Evolutionary conservation across 148 eudicot genomes (phyloP).

Genomic region (Persicaria tinctoria): DNA sequence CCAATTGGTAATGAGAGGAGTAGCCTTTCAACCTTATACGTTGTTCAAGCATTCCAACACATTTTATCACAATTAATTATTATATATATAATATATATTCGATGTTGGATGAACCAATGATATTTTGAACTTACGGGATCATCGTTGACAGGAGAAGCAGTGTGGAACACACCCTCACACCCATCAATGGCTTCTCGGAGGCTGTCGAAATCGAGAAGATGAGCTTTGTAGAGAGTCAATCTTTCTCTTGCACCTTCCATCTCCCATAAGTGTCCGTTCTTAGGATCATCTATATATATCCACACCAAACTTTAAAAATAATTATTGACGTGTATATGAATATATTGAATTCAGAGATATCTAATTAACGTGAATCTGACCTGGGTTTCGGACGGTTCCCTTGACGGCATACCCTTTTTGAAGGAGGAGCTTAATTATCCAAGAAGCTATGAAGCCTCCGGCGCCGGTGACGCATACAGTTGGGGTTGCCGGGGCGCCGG

Average conservation of each 20-base stretch:
- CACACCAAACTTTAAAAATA: not conserved
- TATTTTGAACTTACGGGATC: constrained; percentile 50
- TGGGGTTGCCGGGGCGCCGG: constrained; percentile 18
- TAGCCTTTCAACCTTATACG: no score
- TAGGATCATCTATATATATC: constrained; percentile 59
- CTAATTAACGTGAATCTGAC: constrained; percentile 12
- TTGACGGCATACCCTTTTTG: constrained; percentile 69
- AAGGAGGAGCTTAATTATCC: constrained; percentile 79
- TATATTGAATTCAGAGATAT: no score
- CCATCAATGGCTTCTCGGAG: constrained; percentile 66
- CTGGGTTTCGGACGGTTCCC: constrained; percentile 91
- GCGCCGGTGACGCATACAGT: constrained; percentile 90
- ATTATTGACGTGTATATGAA: no score
- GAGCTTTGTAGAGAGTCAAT: constrained; percentile 62
- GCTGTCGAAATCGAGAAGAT: constrained; percentile 74
- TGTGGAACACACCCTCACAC: constrained; percentile 88
- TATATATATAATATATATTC: no score
- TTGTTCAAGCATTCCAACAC: no score
- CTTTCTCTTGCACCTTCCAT: constrained; percentile 87
- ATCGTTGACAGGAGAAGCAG: constrained; percentile 93
- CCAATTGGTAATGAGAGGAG: no score
- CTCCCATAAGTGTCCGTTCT: constrained; percentile 73
- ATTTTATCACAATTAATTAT: no score
- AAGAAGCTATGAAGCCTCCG: constrained; percentile 88
- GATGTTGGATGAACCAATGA: no score